Conservation (phyloP, 164 flowering plant genomes). For the Paratinospora sagittata region DNA sequence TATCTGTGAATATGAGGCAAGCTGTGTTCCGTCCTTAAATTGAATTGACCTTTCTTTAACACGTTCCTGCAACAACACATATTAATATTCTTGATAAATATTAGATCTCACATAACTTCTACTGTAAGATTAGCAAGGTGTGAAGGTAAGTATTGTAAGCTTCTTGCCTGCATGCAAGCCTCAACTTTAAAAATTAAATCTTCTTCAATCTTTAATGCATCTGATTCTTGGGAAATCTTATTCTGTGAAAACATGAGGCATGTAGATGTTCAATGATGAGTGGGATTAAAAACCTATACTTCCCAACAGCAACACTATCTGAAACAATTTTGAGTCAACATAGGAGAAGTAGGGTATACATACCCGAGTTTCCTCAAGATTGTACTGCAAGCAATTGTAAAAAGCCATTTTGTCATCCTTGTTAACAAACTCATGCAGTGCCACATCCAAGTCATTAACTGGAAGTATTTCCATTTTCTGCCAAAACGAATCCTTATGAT, state of each 20-base stretch:
- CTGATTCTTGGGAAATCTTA: constrained; percentile 66
- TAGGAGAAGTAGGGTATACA: constrained; percentile 22
- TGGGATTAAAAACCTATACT: too few relatives aligned
- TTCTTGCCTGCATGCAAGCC: constrained; percentile 77
- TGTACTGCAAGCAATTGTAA: constrained; percentile 67
- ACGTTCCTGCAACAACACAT: constrained; percentile 61
- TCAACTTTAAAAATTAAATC: constrained; percentile 90
- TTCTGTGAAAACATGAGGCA: constrained; percentile 34
- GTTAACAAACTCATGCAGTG: constrained; percentile 88
- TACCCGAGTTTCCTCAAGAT: constrained; percentile 93
- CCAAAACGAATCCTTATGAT: constrained; percentile 13
- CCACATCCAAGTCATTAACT: constrained; percentile 87
- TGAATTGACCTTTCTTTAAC: constrained; percentile 58
- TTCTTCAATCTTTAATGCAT: constrained; percentile 53
- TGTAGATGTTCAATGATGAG: background rate
- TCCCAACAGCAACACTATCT: background rate
- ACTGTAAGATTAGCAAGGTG: constrained; percentile 5
- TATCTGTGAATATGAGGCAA: constrained; percentile 36
- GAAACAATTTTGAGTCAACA: background rate
- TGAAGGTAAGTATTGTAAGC: constrained; percentile 7
- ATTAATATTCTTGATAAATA: background rate
- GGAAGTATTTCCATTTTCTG: constrained; percentile 99
- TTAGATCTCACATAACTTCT: background rate
- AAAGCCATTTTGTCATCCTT: constrained; percentile 98
- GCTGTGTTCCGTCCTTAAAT: constrained; percentile 40